A percentile compares a stretch with the other conserved stretches of the same genome.
These are phyloP conservation scores for Aspergillus texensis DNA, from an alignment of 2,329 filamentous ascomycete genomes.

Conservation along the genomic window DNA sequence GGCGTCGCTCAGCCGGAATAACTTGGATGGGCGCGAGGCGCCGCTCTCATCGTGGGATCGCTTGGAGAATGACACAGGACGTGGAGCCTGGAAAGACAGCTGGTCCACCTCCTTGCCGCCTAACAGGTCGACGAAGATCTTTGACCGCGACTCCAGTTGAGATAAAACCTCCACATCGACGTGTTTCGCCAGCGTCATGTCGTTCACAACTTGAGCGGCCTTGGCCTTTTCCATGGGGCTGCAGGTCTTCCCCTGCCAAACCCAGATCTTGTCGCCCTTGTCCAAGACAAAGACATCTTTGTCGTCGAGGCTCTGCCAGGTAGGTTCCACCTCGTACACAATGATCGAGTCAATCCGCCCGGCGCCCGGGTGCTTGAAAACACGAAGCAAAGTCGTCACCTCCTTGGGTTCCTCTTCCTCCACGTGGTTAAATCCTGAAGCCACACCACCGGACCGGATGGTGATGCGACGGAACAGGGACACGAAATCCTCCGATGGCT, in stretches of 20 bases:
- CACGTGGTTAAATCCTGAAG: constrained; percentile 66
- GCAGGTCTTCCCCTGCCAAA: constrained; percentile 68
- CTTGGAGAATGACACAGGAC: constrained; percentile 40
- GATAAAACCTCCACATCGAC: constrained; percentile 67
- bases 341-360: constrained; percentile 55
- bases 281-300: constrained; percentile 69
- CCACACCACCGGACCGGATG: constrained; percentile 64
- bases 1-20: constrained; percentile 67
- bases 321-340: constrained; percentile 66
- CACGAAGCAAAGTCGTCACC: constrained; percentile 58
- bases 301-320: constrained; percentile 65
- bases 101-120: constrained; percentile 51
- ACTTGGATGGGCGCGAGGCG: constrained; percentile 41
- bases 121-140: constrained; percentile 60
- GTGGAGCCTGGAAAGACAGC: constrained; percentile 44
- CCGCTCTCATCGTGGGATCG: constrained; percentile 12
- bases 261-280: constrained; percentile 65
- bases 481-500: constrained; percentile 63
- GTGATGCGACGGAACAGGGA: constrained; percentile 62
- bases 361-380: constrained; percentile 62
- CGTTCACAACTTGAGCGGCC: constrained; percentile 66
- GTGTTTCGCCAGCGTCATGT: constrained; percentile 60
- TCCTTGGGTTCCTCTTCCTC: constrained; percentile 52
- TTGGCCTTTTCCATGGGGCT: constrained; percentile 71
- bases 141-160: constrained; percentile 55